A percentile compares a stretch with the other conserved stretches of the same genome.
Conservation (phyloP, 345 rosid species). For the Salix dunnii region DNA sequence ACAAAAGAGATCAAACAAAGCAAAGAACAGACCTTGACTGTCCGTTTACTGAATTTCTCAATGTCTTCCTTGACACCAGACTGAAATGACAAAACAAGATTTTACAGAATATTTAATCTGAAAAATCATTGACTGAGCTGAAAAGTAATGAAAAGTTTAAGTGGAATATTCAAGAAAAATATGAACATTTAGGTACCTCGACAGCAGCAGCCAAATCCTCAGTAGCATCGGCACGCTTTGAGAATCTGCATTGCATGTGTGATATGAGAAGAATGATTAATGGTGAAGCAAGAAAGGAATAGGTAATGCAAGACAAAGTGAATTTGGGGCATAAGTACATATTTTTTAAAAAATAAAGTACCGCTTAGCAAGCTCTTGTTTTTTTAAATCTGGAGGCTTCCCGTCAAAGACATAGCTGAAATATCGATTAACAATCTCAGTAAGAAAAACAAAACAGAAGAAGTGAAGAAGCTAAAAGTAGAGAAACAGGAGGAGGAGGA, state of each 20-base stretch:
- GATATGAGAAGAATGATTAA: background rate
- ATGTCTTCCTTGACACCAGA: slow-evolving; percentile 79
- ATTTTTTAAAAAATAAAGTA: slow-evolving; percentile 8
- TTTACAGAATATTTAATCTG: background rate
- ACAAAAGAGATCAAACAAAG: background rate
- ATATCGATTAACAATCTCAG: slow-evolving; percentile 1
- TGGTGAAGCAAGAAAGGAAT: background rate
- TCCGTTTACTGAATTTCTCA: slow-evolving; percentile 89
- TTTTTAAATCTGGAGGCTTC: slow-evolving; percentile 82
- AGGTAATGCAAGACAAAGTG: background rate
- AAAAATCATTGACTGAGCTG: background rate
- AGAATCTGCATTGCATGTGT: slow-evolving; percentile 46
- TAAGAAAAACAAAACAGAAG: background rate
- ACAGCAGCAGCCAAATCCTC: slow-evolving; percentile 60
- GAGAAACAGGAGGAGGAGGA: background rate
- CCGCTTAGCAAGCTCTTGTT: slow-evolving; percentile 89
- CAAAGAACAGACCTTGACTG: slow-evolving; percentile 59
- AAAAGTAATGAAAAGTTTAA: background rate
- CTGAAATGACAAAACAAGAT: slow-evolving; percentile 30
- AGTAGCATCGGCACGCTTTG: slow-evolving; percentile 80
- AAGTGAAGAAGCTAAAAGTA: background rate
- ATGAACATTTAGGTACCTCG: slow-evolving; percentile 41
- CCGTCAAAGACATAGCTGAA: slow-evolving; percentile 87
- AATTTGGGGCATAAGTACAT: too few relatives aligned
- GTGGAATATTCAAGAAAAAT: background rate